Evolutionary conservation across 495 filamentous ascomycete genomes (phyloP).

Genomic region (Corynascus novoguineensis): DNA sequence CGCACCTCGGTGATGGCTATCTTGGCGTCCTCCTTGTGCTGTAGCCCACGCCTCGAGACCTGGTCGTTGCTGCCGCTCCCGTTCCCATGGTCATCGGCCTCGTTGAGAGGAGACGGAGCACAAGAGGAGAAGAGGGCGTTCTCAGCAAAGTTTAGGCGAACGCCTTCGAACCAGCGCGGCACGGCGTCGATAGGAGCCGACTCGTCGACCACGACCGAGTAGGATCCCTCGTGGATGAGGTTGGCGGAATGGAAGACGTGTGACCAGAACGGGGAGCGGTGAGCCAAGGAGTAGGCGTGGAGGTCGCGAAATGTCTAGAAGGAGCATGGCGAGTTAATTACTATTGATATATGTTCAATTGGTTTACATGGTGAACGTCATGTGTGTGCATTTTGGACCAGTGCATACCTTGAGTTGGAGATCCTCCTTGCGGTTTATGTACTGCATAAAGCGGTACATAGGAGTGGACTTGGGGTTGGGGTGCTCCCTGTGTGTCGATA

Average conservation of each 20-base stretch:
- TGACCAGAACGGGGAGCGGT: constrained; percentile 58
- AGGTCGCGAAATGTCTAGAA: constrained; percentile 10
- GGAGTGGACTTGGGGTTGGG: constrained; percentile 47
- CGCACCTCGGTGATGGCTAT: constrained; percentile 66
- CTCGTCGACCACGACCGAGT: constrained; percentile 60
- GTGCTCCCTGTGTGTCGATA: constrained; percentile 39
- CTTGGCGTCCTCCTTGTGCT: constrained; percentile 62
- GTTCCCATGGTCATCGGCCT: too few relatives aligned
- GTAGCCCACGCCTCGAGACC: constrained; percentile 30
- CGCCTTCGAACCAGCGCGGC: constrained; percentile 63
- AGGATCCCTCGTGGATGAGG: constrained; percentile 57
- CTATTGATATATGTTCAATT: neutral
- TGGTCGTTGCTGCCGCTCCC: constrained; percentile 24
- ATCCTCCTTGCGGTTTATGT: constrained; percentile 40
- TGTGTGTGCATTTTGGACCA: neutral
- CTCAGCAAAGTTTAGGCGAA: constrained; percentile 59
- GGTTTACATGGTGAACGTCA: too few relatives aligned
- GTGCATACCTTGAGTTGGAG: constrained; percentile 40
- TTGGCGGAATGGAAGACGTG: constrained; percentile 53
- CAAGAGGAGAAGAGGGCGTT: constrained; percentile 52
- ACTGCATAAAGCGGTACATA: constrained; percentile 49
- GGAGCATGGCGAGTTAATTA: neutral
- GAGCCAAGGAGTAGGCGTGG: constrained; percentile 13
- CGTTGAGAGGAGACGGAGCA: too few relatives aligned
- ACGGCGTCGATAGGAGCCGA: constrained; percentile 59